Conservation (phyloP, 352 stramenopile genomes). For the Pythium phragmitis region DNA sequence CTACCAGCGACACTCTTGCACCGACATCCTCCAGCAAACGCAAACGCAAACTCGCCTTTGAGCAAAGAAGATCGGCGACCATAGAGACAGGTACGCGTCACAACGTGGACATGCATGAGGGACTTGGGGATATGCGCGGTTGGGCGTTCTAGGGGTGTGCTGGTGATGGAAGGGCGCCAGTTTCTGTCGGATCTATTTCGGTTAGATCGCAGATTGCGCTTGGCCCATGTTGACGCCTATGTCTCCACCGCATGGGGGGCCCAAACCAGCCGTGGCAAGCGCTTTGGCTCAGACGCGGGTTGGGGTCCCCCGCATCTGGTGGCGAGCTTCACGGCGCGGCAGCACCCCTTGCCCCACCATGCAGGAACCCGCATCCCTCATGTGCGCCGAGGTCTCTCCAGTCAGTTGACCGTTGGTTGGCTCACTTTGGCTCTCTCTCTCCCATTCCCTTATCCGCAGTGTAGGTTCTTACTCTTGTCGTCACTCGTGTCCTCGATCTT, state of each 20-base stretch:
- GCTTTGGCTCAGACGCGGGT: constrained; percentile 9
- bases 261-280: neutral
- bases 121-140: neutral
- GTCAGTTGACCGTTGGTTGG: constrained; percentile 2
- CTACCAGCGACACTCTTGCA: constrained; percentile 18
- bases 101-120: neutral
- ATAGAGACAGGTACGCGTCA: constrained; percentile 13
- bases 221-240: neutral
- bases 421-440: constrained; percentile 28
- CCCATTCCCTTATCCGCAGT: neutral
- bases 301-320: constrained; percentile 22
- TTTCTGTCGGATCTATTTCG: constrained; percentile 8
- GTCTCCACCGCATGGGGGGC: constrained; percentile 9
- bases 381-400: constrained; percentile 7
- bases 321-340: neutral
- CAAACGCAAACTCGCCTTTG: constrained; percentile 7
- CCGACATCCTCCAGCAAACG: constrained; percentile 12
- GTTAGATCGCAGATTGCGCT: constrained; percentile 4
- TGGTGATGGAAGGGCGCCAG: neutral
- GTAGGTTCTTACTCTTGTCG: constrained; percentile 11
- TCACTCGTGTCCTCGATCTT: constrained; percentile 23
- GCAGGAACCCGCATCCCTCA: constrained; percentile 5
- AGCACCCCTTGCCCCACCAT: constrained; percentile 15
- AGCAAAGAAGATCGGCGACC: constrained; percentile 16
- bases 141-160: neutral